Base-by-base conservation (phyloP, 2,329 filamentous ascomycete genomes). In the Botrytis aclada region DNA sequence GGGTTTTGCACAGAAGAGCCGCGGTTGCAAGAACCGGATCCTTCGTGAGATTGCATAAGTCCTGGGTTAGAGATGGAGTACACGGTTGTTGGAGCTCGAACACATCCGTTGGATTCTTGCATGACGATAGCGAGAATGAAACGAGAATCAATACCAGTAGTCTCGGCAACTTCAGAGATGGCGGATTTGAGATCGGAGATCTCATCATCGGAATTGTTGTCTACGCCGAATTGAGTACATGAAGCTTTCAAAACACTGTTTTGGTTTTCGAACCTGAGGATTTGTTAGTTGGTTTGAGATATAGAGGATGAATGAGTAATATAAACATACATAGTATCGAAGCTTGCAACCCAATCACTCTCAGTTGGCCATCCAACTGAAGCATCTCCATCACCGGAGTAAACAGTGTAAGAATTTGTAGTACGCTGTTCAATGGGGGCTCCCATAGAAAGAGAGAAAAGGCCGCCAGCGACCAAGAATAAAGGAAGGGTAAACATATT, bases 51-150 rank as follows among this genome's bases (percentile, higher is more conserved):
- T 74, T 80, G 79, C 79, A 80, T 80, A 4, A 80, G 73, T 34
- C 79, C 79, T 22, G 74, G 75, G 56, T 78, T 77, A 14, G 60
- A 29, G n/a, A 74, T 66, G 22, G 72, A 69, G 34, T 75, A 72
- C 20, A 69, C 56, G 12, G 74, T 73, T 22, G 71, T 74, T 29
- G 69, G 74, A 51, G 75, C 75, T 32, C 74, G 71, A 18, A 78
- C 78, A 29, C 77, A 76, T 56, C 80, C 79, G 54, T 77, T 79
- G 20, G 77, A 77, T 70, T 82, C 81, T 75, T 82, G 81, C 75
- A 81, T 78, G 20, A 81, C 77, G n/a, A 80, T 75, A 9, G 80
- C 81, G 3, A 82, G 74, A 39, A 81, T 80, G 72, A 81, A 80
- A 7, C 80, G 76, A n/a, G 58, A 18, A 29, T 72, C 70, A 37